Evolutionary conservation across 192 early-diverging fungal genomes (phyloP), one percentile per base, ranked within the genome.

Genomic region (Backusella morwellensis): DNA sequence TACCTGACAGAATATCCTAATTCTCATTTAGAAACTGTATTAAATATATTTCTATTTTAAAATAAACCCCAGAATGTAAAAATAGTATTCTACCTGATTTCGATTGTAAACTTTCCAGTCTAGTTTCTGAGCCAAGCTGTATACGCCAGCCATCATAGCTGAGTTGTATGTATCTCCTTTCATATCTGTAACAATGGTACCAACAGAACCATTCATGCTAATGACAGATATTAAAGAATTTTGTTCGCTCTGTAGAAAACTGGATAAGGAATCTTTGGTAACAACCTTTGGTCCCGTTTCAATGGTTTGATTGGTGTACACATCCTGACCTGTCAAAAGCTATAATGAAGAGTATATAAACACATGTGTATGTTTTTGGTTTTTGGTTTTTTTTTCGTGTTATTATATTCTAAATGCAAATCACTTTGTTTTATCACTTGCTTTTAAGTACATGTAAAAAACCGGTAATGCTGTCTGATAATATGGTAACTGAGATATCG

Each of bases 361-460:
- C 6, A 12, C 19, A 50, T 50, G 19, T 6, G 4, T n/a, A 50
- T 19, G 19, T n/a, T 50, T 50, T 50, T 50, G 47, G 32, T 32
- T 35, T 35, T 67, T 69, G n/a, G 11, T 40, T 40, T 40, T 40
- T 7, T 40, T 40, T 29, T 63, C 26, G 26, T 63, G 56, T 63
- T 63, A 63, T 63, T 63, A 63, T 50, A 50, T 63, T 63, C 56
- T 23, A 29, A 26, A 29, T 29, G 8, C 9, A 29, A 14, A 63
- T 23, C 19, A 12, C 14, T 63, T 14, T 29, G 56, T 63, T 63
- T 63, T 63, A 29, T 63, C 56, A 63, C 50, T 14, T 69, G 72
- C 77, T 69, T 69, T 35, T 44, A 78, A 56, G 72, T 78, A 78
- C 52, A 73, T 52, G 68, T 73, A 73, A 35, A 78, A 73, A 26